Evolutionary conservation across 2,329 filamentous ascomycete genomes (phyloP).

Genomic region (Cyclaneusma minus): DNA sequence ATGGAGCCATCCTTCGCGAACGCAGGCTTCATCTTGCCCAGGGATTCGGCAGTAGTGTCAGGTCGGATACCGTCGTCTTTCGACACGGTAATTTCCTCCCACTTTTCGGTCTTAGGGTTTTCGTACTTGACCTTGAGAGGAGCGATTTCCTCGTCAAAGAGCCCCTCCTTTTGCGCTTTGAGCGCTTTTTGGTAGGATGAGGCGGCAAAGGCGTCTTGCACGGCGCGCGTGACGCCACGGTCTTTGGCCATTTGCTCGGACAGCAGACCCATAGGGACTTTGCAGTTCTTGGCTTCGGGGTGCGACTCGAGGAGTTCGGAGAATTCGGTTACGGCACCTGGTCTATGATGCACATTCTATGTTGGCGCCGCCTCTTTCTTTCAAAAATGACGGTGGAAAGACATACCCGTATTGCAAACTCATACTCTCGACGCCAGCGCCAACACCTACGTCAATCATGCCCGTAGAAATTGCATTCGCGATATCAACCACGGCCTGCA

Average conservation of each 20-base stretch:
- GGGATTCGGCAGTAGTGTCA: conserved; percentile 72
- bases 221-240: conserved; percentile 50
- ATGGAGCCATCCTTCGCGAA: conserved; percentile 88
- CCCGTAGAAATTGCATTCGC: conserved; percentile 81
- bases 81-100: conserved; percentile 66
- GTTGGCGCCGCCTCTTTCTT: too few species aligned
- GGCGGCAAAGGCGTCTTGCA: conserved; percentile 92
- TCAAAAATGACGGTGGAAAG: neutral
- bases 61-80: conserved; percentile 78
- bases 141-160: conserved; percentile 83
- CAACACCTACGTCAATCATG: conserved; percentile 92
- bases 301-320: conserved; percentile 73
- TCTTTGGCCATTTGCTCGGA: conserved; percentile 93
- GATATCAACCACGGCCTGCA: conserved; percentile 86
- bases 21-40: conserved; percentile 80
- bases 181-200: conserved; percentile 79
- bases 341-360: conserved; percentile 27
- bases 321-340: conserved; percentile 80
- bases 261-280: conserved; percentile 88
- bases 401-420: conserved; percentile 72
- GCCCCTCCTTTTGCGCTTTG: conserved; percentile 71
- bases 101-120: conserved; percentile 81
- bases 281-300: conserved; percentile 82
- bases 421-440: conserved; percentile 96
- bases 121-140: conserved; percentile 77